Conservation (phyloP, 2,329 filamentous ascomycete genomes). For the Pseudocercospora fijiensis region DNA sequence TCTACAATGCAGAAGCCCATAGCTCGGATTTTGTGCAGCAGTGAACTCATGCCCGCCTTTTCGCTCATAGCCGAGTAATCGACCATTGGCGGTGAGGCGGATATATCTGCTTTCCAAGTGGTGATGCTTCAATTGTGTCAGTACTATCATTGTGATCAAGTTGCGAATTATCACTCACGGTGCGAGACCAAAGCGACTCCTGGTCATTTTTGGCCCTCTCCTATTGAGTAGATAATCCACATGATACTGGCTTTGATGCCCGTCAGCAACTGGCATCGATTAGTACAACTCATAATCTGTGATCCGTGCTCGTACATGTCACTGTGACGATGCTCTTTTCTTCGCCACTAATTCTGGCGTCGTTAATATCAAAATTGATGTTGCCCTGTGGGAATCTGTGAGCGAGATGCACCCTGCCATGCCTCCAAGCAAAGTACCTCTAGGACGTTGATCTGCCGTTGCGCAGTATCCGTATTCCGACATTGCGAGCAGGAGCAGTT, state of each 20-base stretch:
- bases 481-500: conserved; percentile 34
- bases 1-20: conserved; percentile 78
- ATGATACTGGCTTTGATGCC: conserved; percentile 26
- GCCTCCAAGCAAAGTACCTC: conserved; percentile 18
- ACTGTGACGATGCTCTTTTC: conserved; percentile 15
- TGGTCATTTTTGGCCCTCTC: conserved; percentile 12
- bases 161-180: conserved; percentile 6
- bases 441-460: conserved; percentile 37
- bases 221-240: conserved; percentile 15
- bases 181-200: conserved; percentile 24
- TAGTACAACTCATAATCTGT: conserved; percentile 6
- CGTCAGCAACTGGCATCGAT: conserved; percentile 23
- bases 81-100: conserved; percentile 30
- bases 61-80: conserved; percentile 23
- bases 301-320: conserved; percentile 18
- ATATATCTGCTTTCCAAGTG: conserved; percentile 32
- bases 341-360: conserved; percentile 14
- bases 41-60: conserved; percentile 27
- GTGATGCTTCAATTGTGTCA: conserved; percentile 15
- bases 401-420: neutral
- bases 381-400: conserved; percentile 10
- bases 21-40: conserved; percentile 43
- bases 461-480: conserved; percentile 34
- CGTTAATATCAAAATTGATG: conserved; percentile 21
- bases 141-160: neutral